Percentiles rank a stretch among this genome's conserved stretches.
Conservation (phyloP, 257 asterid genomes). For the Solanum stenotomum region DNA sequence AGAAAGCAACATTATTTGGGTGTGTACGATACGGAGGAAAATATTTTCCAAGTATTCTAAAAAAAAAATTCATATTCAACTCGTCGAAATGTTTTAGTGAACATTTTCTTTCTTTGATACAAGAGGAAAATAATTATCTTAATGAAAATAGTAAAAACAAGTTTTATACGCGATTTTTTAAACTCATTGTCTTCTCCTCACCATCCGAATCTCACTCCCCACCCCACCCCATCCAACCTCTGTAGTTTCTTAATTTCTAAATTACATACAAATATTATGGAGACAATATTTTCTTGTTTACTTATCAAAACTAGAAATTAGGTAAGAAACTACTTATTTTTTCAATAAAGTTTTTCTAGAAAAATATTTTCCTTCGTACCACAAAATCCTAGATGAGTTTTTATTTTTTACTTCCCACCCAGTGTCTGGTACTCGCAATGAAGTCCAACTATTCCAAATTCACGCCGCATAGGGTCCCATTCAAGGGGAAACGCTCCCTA, state of each 20-base stretch:
- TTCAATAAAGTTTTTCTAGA: too few species aligned
- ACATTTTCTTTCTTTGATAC: background rate
- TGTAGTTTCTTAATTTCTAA: too few species aligned
- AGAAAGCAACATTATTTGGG: background rate
- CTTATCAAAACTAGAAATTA: background rate
- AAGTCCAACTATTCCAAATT: background rate
- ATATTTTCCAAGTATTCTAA: too few species aligned
- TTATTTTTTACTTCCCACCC: too few species aligned
- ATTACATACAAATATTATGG: too few species aligned
- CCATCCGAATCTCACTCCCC: background rate
- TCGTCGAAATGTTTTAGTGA: background rate
- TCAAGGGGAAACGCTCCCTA: accelerated
- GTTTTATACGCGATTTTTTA: too few species aligned
- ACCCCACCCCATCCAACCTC: background rate
- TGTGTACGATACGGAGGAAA: accelerated
- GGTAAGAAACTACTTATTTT: background rate
- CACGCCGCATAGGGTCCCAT: accelerated
- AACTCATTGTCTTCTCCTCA: background rate
- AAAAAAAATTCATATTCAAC: background rate
- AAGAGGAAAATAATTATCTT: background rate
- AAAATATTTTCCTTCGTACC: background rate
- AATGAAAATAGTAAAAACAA: too few species aligned
- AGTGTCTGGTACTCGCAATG: background rate
- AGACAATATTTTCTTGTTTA: background rate
- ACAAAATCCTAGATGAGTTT: background rate